These are phyloP conservation scores for Dacryopinax spathularia DNA, from an alignment of 768 basidiomycete species.

Conservation along the genomic window DNA sequence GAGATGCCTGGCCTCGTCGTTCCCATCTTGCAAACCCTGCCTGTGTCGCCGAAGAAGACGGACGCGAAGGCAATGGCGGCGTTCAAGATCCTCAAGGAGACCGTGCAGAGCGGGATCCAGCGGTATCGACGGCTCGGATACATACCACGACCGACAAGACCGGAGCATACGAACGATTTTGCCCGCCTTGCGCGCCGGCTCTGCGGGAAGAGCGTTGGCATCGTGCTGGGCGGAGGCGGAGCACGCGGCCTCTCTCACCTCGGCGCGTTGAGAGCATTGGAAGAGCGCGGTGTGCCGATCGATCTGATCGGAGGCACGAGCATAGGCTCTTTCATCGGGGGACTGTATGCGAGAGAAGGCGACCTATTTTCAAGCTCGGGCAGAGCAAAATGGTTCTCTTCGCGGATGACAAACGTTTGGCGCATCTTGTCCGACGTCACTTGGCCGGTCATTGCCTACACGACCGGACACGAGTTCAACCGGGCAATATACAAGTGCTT, in stretches of 20 bases:
- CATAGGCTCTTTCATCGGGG: constrained; percentile 85
- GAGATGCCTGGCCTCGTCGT: constrained; percentile 56
- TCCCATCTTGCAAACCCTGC: background rate
- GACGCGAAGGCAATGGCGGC: constrained; percentile 82
- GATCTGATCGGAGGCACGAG: constrained; percentile 89
- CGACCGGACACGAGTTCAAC: constrained; percentile 90
- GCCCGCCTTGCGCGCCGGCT: constrained; percentile 78
- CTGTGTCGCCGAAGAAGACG: constrained; percentile 18
- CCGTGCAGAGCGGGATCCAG: constrained; percentile 76
- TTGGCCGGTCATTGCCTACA: constrained; percentile 84
- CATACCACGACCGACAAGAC: constrained; percentile 53
- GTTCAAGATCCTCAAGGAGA: constrained; percentile 82
- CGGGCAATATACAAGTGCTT: constrained; percentile 90
- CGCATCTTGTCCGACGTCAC: constrained; percentile 85
- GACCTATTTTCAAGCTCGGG: constrained; percentile 76
- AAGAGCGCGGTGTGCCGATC: constrained; percentile 84
- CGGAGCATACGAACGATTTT: constrained; percentile 82
- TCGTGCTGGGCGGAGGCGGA: constrained; percentile 95
- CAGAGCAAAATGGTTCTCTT: constrained; percentile 68
- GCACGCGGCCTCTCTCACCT: constrained; percentile 75
- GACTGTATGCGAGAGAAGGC: constrained; percentile 86
- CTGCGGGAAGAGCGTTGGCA: constrained; percentile 83
- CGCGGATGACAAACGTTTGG: constrained; percentile 85
- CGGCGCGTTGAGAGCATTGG: constrained; percentile 81
- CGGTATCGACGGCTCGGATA: constrained; percentile 61